Percentiles rank a stretch among this genome's conserved stretches.
phyloP scores from a whole-genome alignment of 1,139 yeast species.

The Geotrichum australiense region DNA sequence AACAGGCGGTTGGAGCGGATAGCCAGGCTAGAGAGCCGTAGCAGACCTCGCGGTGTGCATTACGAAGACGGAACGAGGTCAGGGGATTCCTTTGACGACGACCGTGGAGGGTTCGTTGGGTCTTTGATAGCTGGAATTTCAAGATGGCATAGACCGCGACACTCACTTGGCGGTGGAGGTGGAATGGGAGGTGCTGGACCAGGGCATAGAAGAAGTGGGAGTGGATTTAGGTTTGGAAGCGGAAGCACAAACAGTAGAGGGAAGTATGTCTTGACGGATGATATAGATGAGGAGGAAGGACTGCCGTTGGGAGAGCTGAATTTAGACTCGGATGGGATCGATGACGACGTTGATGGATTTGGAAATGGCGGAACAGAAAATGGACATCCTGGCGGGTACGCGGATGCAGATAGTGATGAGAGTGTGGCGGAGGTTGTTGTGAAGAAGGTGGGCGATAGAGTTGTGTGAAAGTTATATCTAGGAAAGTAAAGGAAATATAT shows the following conservation, averaged over 20 bases:
- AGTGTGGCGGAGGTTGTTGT: constrained; percentile 3
- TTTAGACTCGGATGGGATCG: neutral
- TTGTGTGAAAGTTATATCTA: neutral
- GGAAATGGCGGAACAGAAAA: neutral
- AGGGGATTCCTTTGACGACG: constrained; percentile 13
- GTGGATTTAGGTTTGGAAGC: too few relatives aligned
- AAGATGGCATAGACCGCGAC: constrained; percentile 15
- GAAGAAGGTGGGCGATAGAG: constrained; percentile 1
- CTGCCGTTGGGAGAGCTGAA: neutral
- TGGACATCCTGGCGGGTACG: neutral
- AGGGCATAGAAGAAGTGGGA: too few relatives aligned
- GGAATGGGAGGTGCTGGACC: too few relatives aligned
- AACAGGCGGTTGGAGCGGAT: constrained; percentile 18
- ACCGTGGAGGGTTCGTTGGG: constrained; percentile 10
- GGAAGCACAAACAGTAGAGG: constrained; percentile 2
- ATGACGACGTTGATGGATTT: neutral
- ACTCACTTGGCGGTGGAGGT: too few relatives aligned
- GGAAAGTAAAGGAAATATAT: too few relatives aligned
- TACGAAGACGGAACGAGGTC: constrained; percentile 17
- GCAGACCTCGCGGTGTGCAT: constrained; percentile 18
- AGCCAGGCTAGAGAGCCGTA: constrained; percentile 8
- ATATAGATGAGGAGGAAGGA: constrained; percentile 4
- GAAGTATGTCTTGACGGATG: constrained; percentile 2
- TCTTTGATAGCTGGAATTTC: constrained; percentile 16
- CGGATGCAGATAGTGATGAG: constrained; percentile 1